Evolutionary conservation across 2,329 filamentous ascomycete genomes (phyloP).

Genomic region (Teratosphaeria destructans): DNA sequence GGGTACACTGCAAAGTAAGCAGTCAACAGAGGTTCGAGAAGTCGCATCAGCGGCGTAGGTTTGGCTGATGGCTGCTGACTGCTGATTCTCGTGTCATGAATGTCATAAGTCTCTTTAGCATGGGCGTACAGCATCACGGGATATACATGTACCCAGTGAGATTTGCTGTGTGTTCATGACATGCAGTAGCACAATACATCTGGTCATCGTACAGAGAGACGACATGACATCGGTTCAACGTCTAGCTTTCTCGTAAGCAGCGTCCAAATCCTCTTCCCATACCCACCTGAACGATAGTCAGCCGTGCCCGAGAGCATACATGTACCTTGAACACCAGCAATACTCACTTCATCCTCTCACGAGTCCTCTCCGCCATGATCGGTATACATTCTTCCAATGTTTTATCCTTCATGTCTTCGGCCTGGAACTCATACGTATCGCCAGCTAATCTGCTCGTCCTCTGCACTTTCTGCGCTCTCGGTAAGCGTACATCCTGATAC

Average conservation of each 20-base stretch:
- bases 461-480: constrained; percentile 26
- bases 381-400: constrained; percentile 28
- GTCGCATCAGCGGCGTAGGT: too few relatives aligned
- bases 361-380: constrained; percentile 22
- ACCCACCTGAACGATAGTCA: neutral
- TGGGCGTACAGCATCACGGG: neutral
- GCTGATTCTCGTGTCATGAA: neutral
- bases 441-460: constrained; percentile 23
- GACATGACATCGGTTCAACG: neutral
- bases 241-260: constrained; percentile 20
- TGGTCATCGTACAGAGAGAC: too few relatives aligned
- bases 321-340: constrained; percentile 7
- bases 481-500: constrained; percentile 26
- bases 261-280: constrained; percentile 23
- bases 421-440: constrained; percentile 27
- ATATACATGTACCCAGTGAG: too few relatives aligned
- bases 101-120: neutral
- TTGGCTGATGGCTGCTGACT: neutral
- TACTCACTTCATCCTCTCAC: constrained; percentile 29
- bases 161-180: too few relatives aligned
- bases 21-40: neutral
- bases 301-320: neutral
- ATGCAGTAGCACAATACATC: too few relatives aligned
- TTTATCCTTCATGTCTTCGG: constrained; percentile 24
- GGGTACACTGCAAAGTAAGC: constrained; percentile 1